Evolutionary conservation across 176 grass and related monocot genomes (phyloP).

Genomic region (Oryza meridionalis): DNA sequence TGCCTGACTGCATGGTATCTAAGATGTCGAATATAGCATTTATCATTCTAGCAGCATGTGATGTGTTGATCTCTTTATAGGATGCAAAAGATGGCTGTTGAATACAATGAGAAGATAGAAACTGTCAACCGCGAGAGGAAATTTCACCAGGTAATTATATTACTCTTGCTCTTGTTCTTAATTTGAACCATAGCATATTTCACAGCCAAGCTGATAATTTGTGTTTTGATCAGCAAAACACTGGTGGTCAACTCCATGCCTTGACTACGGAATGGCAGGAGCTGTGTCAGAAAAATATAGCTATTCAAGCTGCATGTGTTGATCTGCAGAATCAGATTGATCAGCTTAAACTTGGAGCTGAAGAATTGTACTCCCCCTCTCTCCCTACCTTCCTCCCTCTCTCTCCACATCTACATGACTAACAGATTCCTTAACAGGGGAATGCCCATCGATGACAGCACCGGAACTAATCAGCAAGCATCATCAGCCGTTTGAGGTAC

Average conservation of each 20-base stretch:
- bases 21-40: neutral
- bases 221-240: slow-evolving; percentile 79
- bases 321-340: slow-evolving; percentile 77
- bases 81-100: slow-evolving; percentile 78
- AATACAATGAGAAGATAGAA: slow-evolving; percentile 93
- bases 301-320: slow-evolving; percentile 79
- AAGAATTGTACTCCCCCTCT: slow-evolving; percentile 52
- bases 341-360: slow-evolving; percentile 71
- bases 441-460: slow-evolving; percentile 55
- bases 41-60: slow-evolving; percentile 5
- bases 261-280: slow-evolving; percentile 90
- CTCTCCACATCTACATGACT: neutral
- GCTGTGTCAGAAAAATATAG: slow-evolving; percentile 85
- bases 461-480: slow-evolving; percentile 39
- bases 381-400: no score
- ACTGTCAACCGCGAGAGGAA: slow-evolving; percentile 91
- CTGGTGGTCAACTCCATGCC: slow-evolving; percentile 72
- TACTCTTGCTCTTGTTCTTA: neutral
- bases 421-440: slow-evolving; percentile 49
- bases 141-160: slow-evolving; percentile 78
- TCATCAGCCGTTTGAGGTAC: slow-evolving; percentile 48
- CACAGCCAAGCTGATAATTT: slow-evolving; percentile 26
- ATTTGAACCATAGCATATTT: slow-evolving; percentile 23
- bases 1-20: neutral
- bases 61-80: slow-evolving; percentile 46